Evolutionary conservation across 345 rosid species (phyloP).

Genomic region (Theobroma cacao): DNA sequence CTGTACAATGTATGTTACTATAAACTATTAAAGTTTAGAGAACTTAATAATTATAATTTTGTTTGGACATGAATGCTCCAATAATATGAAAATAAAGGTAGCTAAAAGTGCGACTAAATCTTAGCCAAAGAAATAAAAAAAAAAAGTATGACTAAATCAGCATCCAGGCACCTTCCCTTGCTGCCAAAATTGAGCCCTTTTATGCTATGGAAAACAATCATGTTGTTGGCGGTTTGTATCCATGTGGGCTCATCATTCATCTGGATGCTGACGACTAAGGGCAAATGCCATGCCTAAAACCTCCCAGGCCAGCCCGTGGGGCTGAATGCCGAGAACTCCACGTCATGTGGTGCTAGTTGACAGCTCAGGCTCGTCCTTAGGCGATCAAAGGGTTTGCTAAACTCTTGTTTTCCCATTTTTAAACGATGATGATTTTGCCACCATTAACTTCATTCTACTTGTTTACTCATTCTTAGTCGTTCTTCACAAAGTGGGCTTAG

Average conservation of each 20-base stretch:
- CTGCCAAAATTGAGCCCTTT: background rate
- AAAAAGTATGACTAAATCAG: constrained; percentile 1
- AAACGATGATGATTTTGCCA: background rate
- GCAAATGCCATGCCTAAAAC: background rate
- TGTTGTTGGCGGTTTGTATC: background rate
- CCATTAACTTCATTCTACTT: background rate
- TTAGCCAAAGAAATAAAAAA: no score
- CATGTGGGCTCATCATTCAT: background rate
- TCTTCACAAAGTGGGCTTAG: background rate
- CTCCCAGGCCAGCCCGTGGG: background rate
- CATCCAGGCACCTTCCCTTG: background rate
- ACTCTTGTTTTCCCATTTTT: background rate
- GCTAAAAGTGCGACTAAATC: no score
- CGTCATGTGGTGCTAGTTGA: background rate
- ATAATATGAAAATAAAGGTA: background rate
- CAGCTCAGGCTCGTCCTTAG: background rate
- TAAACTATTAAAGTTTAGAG: background rate
- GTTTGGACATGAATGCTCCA: background rate
- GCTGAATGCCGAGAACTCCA: background rate
- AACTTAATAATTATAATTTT: background rate
- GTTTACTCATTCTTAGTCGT: background rate
- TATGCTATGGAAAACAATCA: background rate
- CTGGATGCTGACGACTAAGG: background rate
- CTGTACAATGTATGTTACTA: background rate
- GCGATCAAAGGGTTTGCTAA: background rate